phyloP scores from a whole-genome alignment of 2,329 filamentous ascomycete genomes.

The Anisogramma anomala region DNA sequence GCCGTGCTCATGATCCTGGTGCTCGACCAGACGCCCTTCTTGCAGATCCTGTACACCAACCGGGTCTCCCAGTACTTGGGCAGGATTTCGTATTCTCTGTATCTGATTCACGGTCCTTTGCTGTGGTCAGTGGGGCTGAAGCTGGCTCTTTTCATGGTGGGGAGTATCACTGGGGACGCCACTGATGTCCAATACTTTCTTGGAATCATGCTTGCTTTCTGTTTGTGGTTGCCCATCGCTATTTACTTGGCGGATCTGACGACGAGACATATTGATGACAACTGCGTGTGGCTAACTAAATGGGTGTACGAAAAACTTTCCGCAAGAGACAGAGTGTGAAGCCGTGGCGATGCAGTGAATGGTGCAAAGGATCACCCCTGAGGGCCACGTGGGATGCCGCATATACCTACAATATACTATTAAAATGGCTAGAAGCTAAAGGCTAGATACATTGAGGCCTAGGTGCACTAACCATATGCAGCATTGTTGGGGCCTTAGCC shows the following conservation, averaged over 20 bases:
- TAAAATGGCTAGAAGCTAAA: too few species aligned
- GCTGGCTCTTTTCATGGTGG: slow-evolving; percentile 1
- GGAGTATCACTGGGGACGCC: slow-evolving; percentile 1
- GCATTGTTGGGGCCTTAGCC: too few species aligned
- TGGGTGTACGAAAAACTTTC: slow-evolving; percentile 11
- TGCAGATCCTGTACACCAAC: slow-evolving; percentile 12
- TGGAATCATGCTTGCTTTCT: slow-evolving; percentile 9
- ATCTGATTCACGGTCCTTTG: slow-evolving; percentile 12
- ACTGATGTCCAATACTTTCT: slow-evolving; percentile 1
- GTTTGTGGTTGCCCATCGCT: slow-evolving; percentile 11
- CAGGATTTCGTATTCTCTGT: slow-evolving; percentile 10
- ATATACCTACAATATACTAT: too few species aligned
- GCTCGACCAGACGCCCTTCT: slow-evolving; percentile 1
- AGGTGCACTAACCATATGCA: too few species aligned
- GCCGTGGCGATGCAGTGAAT: background rate
- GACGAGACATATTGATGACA: slow-evolving; percentile 5
- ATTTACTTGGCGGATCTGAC: slow-evolving; percentile 10
- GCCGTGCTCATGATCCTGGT: slow-evolving; percentile 4
- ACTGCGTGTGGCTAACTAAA: slow-evolving; percentile 10
- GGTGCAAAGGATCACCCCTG: too few species aligned
- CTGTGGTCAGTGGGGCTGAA: slow-evolving; percentile 10
- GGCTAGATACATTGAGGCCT: too few species aligned
- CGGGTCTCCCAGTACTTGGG: slow-evolving; percentile 12
- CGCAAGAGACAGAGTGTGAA: background rate
- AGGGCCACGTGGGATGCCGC: too few species aligned